phyloP scores from a whole-genome alignment of 2,329 filamentous ascomycete genomes.

The Colletotrichum tofieldiae region DNA sequence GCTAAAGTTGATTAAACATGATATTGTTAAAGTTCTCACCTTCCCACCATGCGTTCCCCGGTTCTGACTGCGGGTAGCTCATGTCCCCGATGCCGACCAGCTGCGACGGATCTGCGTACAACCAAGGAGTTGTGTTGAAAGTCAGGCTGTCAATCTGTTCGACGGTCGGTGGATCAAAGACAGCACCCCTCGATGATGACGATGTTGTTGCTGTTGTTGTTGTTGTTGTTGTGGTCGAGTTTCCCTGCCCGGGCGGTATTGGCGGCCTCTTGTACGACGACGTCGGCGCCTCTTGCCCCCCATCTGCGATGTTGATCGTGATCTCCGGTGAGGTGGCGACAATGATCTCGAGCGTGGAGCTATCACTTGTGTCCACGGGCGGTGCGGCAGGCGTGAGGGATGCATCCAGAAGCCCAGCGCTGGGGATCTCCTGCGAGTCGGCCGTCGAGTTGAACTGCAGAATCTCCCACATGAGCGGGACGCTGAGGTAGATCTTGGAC shows the following conservation, averaged over 20 bases:
- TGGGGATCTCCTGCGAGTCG: slow-evolving; percentile 54
- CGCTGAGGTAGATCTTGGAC: slow-evolving; percentile 66
- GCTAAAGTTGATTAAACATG: slow-evolving; percentile 57
- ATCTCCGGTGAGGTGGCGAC: slow-evolving; percentile 67
- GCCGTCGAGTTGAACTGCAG: slow-evolving; percentile 63
- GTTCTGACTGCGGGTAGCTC: slow-evolving; percentile 51
- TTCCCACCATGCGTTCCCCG: slow-evolving; percentile 58
- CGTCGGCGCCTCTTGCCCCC: slow-evolving; percentile 64
- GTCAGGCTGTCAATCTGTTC: slow-evolving; percentile 56
- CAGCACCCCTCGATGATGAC: slow-evolving; percentile 27
- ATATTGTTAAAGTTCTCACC: slow-evolving; percentile 56
- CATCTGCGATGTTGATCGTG: slow-evolving; percentile 66
- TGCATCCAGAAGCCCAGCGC: slow-evolving; percentile 58
- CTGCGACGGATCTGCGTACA: slow-evolving; percentile 60
- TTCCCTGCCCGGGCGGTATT: slow-evolving; percentile 44
- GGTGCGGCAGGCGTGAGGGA: slow-evolving; percentile 55
- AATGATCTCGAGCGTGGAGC: slow-evolving; percentile 63
- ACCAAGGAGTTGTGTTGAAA: slow-evolving; percentile 60
- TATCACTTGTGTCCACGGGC: slow-evolving; percentile 54
- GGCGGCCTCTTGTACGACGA: slow-evolving; percentile 55
- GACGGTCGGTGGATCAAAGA: slow-evolving; percentile 50
- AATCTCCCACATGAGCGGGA: slow-evolving; percentile 68
- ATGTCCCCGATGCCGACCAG: slow-evolving; percentile 57
- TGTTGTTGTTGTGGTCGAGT: background rate
- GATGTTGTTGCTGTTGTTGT: background rate